Evolutionary conservation across 139 green algal genomes (phyloP), one percentile per base, ranked within the genome.

Genomic region (Closterium sp.): DNA sequence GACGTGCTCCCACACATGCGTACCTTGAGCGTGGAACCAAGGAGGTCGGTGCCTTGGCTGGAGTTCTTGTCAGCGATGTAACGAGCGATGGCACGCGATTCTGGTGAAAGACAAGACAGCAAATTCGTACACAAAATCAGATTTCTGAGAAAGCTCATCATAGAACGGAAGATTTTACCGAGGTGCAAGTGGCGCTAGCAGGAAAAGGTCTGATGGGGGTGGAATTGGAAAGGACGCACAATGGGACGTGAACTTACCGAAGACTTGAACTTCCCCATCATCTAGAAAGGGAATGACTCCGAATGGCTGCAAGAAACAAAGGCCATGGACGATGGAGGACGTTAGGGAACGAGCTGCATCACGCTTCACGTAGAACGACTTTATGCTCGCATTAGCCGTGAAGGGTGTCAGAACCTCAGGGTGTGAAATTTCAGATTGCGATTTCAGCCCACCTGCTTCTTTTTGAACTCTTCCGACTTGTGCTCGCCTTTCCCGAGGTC

Each of bases 61-160:
- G 87, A 2, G 33, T 90, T 90, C 89, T 92, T 92, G n/a, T 69
- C 30, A 10, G 81, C 30, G 12, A 92, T 90, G 89, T 92, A 89
- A 25, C 89, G 81, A 25, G 69, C n/a, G 89, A 92, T 92, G 21
- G 89, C 89, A 81, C 89, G 32, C 16, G 89, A 92, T 33, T 92
- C 89, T 92, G 89, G 4, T 66, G 4, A 76, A 19, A 76, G n/a
- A n/a, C n/a, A n/a, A n/a, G n/a, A n/a, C n/a, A n/a, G n/a, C n/a
- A n/a, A n/a, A 86, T 31, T 23, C 66, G 33, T 83, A 16, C 64
- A 12, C 19, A 12, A n/a, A 87, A 36, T 21, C 9, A 87, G 12
- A 87, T 87, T 12, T 12, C 19, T 34, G 16, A 33, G 84, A 25
- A 87, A 87, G n/a, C n/a, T n/a, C n/a, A n/a, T n/a, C n/a, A 36